A percentile compares a stretch with the other conserved stretches of the same genome.
Evolutionary conservation across 2,329 filamentous ascomycete species (phyloP).

Genomic region (Aspergillus novofumigatus): DNA sequence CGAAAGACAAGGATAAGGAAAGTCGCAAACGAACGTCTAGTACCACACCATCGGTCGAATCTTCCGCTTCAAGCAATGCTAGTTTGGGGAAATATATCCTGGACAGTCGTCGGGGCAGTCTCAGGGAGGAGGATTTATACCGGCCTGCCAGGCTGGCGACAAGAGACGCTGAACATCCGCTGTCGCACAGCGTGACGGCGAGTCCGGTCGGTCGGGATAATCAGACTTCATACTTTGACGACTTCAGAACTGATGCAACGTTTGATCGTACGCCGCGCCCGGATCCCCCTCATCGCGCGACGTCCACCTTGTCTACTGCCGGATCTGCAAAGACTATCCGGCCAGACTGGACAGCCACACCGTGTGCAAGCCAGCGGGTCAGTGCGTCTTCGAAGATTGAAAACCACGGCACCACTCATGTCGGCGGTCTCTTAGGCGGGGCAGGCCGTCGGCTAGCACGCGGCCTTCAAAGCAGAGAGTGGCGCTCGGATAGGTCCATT

Average conservation of each 20-base stretch:
- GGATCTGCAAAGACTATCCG: slow-evolving; percentile 45
- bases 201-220: slow-evolving; percentile 54
- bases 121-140: slow-evolving; percentile 55
- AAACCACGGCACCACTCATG: slow-evolving; percentile 27
- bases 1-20: slow-evolving; percentile 37
- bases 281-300: slow-evolving; percentile 34
- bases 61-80: slow-evolving; percentile 52
- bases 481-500: slow-evolving; percentile 30
- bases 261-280: slow-evolving; percentile 32
- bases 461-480: slow-evolving; percentile 34
- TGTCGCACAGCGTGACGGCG: slow-evolving; percentile 69
- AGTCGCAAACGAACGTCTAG: slow-evolving; percentile 51
- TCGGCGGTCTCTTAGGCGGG: slow-evolving; percentile 39
- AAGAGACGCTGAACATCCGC: slow-evolving; percentile 62
- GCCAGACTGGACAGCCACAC: slow-evolving; percentile 26
- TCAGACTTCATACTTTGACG: slow-evolving; percentile 36
- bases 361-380: slow-evolving; percentile 20
- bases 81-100: slow-evolving; percentile 52
- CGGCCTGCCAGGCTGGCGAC: slow-evolving; percentile 46
- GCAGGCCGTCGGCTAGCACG: slow-evolving; percentile 35
- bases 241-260: slow-evolving; percentile 14
- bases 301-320: slow-evolving; percentile 43
- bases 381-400: slow-evolving; percentile 28
- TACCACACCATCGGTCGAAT: slow-evolving; percentile 51
- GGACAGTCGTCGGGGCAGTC: slow-evolving; percentile 50